Evolutionary conservation across 306 rosid genomes (phyloP), one percentile per base, ranked within the genome.

Genomic region (Spatholobus suberectus): DNA sequence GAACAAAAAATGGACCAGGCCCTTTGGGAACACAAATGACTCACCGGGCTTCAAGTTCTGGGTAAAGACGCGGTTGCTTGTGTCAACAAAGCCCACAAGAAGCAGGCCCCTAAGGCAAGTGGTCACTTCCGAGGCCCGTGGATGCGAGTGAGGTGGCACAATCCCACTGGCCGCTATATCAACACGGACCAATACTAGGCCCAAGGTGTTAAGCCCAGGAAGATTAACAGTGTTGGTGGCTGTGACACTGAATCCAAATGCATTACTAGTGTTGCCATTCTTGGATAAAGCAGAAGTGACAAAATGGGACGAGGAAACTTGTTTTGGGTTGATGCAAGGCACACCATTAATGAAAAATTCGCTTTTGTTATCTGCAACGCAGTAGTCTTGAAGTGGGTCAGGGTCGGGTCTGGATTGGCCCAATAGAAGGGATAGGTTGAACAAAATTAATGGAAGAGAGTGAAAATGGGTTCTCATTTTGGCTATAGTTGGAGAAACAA

Each of bases 161-260:
- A 87, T 2, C 23, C 93, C 93, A 7, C 73, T 52, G 0, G 40
- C 83, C 0, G 59, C 89, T 2, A 91, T 52, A 63, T 92, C 98
- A 0, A 89, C 43, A 5, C 94, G 89, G 83, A 78, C 90, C 90
- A 92, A 10, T 0, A 88, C 55, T 12, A 92, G 44, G 78, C 96
- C 98, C 91, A 92, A 23, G 0, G 98, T 94, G 89, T 94, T 94
- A 34, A 92, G 85, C 83, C 97, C 97, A 1, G 97, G 94, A 24
- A 94, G 85, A 13, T 91, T 91, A 4, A 44, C 41, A 0, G 84
- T 81, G 82, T 38, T 87, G 5, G 94, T 85, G 0, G 73, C 26
- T 2, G 91, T 90, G 5, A 80, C 84, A 13, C 84, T 90, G 76
- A 85, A 91, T 1, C 98, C 98, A 3, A 67, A 83, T 0, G 0